Conservation (phyloP, 2,329 filamentous ascomycete genomes). For the Fusarium gaditjirri region DNA sequence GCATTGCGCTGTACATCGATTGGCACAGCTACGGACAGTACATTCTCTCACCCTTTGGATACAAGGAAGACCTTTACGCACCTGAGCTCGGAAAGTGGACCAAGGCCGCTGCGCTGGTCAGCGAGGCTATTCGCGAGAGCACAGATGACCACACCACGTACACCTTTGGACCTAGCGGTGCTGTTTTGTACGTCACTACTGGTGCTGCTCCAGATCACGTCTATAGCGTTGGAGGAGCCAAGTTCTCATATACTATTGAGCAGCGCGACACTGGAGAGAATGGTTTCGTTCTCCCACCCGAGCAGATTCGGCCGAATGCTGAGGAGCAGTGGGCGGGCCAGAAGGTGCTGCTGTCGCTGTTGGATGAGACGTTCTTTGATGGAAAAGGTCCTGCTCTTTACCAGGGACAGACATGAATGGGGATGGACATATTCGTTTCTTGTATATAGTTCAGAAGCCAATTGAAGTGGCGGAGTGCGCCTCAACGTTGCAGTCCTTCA, state of each 20-base stretch:
- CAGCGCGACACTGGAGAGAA: constrained; percentile 48
- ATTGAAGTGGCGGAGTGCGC: background rate
- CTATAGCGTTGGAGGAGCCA: constrained; percentile 40
- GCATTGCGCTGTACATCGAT: constrained; percentile 60
- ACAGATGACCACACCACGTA: constrained; percentile 47
- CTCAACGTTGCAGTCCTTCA: background rate
- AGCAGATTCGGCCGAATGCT: constrained; percentile 51
- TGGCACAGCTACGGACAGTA: constrained; percentile 59
- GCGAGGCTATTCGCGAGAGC: constrained; percentile 47
- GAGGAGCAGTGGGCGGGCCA: constrained; percentile 53
- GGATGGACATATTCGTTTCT: fast-evolving
- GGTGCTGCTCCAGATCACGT: constrained; percentile 47
- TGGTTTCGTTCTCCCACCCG: constrained; percentile 52
- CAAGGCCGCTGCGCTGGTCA: constrained; percentile 47
- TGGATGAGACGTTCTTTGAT: constrained; percentile 52
- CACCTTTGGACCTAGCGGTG: constrained; percentile 52
- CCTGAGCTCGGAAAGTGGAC: constrained; percentile 54
- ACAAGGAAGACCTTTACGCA: constrained; percentile 54
- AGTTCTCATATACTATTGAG: constrained; percentile 55
- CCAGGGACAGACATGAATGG: constrained; percentile 20
- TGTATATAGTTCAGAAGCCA: background rate
- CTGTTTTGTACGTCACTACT: constrained; percentile 52
- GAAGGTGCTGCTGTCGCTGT: constrained; percentile 46
- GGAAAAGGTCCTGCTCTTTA: constrained; percentile 41
- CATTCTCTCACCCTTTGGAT: constrained; percentile 57